Conservation (phyloP, 768 basidiomycete species). For the Atractiella rhizophila region DNA sequence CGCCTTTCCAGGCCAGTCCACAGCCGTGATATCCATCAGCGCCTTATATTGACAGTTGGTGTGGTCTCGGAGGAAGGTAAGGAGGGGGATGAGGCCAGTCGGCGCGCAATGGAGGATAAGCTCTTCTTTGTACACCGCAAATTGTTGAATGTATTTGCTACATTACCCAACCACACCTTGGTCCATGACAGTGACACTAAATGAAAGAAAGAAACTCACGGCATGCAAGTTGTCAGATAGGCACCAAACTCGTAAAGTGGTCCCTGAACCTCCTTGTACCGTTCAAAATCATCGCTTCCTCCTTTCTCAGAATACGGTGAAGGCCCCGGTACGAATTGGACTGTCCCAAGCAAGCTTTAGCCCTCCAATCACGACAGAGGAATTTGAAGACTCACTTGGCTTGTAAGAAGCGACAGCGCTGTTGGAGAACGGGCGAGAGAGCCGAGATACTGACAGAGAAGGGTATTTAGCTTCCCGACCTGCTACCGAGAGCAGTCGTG, state of each 20-base stretch:
- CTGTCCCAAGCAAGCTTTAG: too few species aligned
- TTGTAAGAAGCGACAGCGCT: too few species aligned
- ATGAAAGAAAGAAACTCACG: too few species aligned
- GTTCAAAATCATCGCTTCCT: slow-evolving; percentile 1
- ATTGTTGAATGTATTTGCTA: slow-evolving; percentile 94
- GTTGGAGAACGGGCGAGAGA: too few species aligned
- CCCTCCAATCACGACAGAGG: too few species aligned
- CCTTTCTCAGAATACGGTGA: slow-evolving; percentile 2
- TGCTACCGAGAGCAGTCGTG: too few species aligned
- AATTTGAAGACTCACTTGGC: too few species aligned
- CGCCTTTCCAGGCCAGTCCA: slow-evolving; percentile 75
- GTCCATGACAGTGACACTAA: too few species aligned
- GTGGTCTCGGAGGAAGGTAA: slow-evolving; percentile 23
- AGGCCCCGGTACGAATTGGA: too few species aligned
- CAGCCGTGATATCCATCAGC: slow-evolving; percentile 80
- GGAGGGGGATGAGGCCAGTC: slow-evolving; percentile 17
- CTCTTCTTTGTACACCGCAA: slow-evolving; percentile 89
- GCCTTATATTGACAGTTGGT: slow-evolving; percentile 80
- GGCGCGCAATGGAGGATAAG: slow-evolving; percentile 30
- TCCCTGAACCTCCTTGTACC: slow-evolving; percentile 4
- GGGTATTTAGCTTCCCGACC: too few species aligned
- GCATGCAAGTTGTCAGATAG: slow-evolving; percentile 8
- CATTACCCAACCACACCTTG: too few species aligned
- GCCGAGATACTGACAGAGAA: too few species aligned
- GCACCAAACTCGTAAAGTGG: slow-evolving; percentile 9